Base-by-base conservation (phyloP, 2,329 filamentous ascomycete species). In the Hymenoscyphus fraxineus region DNA sequence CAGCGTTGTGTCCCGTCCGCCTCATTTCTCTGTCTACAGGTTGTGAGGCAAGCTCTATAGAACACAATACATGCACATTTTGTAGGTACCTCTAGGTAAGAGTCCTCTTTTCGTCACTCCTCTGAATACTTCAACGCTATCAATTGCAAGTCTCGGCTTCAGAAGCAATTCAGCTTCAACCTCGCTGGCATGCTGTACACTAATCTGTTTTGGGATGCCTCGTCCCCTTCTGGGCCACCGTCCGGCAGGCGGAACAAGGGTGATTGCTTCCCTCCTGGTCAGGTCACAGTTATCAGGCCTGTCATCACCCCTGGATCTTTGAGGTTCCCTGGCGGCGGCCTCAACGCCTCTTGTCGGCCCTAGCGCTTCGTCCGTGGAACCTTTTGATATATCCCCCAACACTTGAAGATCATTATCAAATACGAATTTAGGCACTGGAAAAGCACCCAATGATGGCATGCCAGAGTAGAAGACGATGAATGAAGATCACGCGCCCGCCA, bases 401-500 rank as follows among this genome's bases (percentile, higher is more conserved):
- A 67, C 70, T 71, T 64, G 65, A 69, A 65, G 63, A 69, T 67
- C 66, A 41, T 66, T 66, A 64, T 71, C 59, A 68, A 61, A 69
- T 68, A 67, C 67, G 71, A 68, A 67, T 73, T 72, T 73, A 73
- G 72, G 72, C 72, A 72, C 62, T 66, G 63, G 57, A 27, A 22
- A 13, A 51, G 44, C 13, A 51, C 44, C 44, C 60, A 54, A 51
- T 55, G 59, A 51, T 60, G 13, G 62, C 59, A 39, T 35, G 51
- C 51, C 47, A 57, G 56, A 62, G 16, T 60, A 38, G 61, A 60
- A 61, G 58, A 41, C 63, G 65, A 68, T 71, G 59, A 71, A 70
- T 71, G 65, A 54, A 71, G 69, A 73, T 73, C 72, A 73, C 69
- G 69, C 71, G 72, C 70, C 71, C 69, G 70, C 72, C 71, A 72